phyloP scores from a whole-genome alignment of 2,329 filamentous ascomycete genomes.

The Ascochyta koolunga region DNA sequence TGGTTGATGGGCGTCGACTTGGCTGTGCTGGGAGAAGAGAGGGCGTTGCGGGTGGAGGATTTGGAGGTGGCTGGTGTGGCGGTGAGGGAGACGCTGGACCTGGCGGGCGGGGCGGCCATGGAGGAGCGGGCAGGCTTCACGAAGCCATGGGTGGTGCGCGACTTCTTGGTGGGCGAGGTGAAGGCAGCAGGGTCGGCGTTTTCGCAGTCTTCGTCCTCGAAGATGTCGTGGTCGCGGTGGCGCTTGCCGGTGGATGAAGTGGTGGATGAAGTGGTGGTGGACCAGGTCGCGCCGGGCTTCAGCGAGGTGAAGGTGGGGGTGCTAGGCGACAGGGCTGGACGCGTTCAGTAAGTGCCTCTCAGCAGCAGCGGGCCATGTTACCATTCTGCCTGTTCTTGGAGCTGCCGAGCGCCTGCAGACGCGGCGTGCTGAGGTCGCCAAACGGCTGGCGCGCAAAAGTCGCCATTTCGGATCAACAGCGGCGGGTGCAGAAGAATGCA shows the following conservation, averaged over 20 bases:
- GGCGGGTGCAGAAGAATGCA: neutral
- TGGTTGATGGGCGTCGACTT: conserved; percentile 52
- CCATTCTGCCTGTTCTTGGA: conserved; percentile 77
- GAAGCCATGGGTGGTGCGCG: conserved; percentile 52
- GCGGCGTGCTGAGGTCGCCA: conserved; percentile 71
- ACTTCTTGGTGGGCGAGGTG: conserved; percentile 60
- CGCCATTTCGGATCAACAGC: conserved; percentile 30
- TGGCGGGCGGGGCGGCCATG: conserved; percentile 39
- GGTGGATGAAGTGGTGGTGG: conserved; percentile 35
- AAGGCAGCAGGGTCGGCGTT: conserved; percentile 63
- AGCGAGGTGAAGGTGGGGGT: conserved; percentile 39
- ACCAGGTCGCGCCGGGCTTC: conserved; percentile 36
- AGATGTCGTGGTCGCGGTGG: conserved; percentile 49
- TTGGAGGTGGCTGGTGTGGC: conserved; percentile 33
- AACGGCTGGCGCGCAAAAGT: conserved; percentile 72
- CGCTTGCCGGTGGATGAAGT: conserved; percentile 52
- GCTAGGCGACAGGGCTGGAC: conserved; percentile 34
- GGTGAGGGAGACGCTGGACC: conserved; percentile 29
- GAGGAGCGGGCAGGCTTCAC: conserved; percentile 51
- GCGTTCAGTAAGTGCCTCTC: conserved; percentile 29
- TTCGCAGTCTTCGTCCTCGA: conserved; percentile 60
- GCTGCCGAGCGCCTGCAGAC: conserved; percentile 74
- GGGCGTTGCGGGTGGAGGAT: conserved; percentile 45
- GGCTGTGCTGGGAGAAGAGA: conserved; percentile 51
- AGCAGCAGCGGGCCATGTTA: conserved; percentile 33